Evolutionary conservation across 176 grass and related monocot genomes (phyloP).

Genomic region (Aegilops longissima): DNA sequence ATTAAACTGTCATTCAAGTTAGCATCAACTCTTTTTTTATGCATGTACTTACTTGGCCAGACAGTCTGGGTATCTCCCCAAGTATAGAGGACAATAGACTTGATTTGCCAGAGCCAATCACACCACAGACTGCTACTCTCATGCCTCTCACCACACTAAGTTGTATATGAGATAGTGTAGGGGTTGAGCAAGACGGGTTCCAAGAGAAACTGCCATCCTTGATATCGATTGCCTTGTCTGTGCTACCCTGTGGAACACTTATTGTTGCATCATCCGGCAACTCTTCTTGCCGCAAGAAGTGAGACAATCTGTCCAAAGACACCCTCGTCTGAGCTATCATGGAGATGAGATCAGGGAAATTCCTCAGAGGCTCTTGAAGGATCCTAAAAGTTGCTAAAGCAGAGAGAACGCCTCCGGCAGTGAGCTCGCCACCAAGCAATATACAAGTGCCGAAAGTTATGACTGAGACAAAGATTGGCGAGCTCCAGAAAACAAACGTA

Average conservation of each 20-base stretch:
- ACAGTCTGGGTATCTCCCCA: conserved; percentile 91
- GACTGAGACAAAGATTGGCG: conserved; percentile 87
- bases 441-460: conserved; percentile 94
- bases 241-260: conserved; percentile 56
- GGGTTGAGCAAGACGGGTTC: conserved; percentile 49
- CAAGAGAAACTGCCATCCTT: conserved; percentile 77
- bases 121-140: conserved; percentile 91
- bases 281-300: conserved; percentile 82
- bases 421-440: conserved; percentile 79
- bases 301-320: conserved; percentile 77
- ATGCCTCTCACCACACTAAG: conserved; percentile 85
- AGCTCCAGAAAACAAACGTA: conserved; percentile 99
- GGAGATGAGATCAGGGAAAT: conserved; percentile 94
- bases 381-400: conserved; percentile 97
- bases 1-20: not conserved
- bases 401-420: conserved; percentile 91
- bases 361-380: conserved; percentile 97
- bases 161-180: conserved; percentile 62
- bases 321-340: conserved; percentile 99
- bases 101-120: conserved; percentile 93
- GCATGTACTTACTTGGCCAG: conserved; percentile 73
- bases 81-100: conserved; percentile 92
- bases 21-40: not conserved
- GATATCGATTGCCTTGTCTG: conserved; percentile 77
- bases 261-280: conserved; percentile 72